Conservation (phyloP, 305 asterid species). For the Ruellia speciosa region DNA sequence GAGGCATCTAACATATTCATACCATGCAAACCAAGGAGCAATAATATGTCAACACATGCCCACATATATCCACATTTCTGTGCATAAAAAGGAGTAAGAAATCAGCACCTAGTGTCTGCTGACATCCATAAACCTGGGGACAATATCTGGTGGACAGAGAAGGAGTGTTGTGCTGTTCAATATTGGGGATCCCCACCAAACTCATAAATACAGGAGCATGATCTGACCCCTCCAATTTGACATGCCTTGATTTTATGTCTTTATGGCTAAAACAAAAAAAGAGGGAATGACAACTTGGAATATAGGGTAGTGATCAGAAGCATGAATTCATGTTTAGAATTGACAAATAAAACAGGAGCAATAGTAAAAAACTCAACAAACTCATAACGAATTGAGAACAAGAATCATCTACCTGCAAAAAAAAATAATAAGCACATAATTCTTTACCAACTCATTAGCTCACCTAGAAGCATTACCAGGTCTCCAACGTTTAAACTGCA, state of each 20-base stretch:
- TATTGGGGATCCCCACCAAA: slow-evolving; percentile 52
- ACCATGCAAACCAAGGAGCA: slow-evolving; percentile 13
- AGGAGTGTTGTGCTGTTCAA: slow-evolving; percentile 64
- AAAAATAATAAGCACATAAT: slow-evolving; percentile 17
- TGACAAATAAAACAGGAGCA: slow-evolving; percentile 1
- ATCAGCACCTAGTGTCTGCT: slow-evolving; percentile 75
- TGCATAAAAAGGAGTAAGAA: slow-evolving; percentile 14
- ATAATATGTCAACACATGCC: slow-evolving; percentile 6
- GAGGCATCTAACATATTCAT: background rate
- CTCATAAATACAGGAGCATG: slow-evolving; percentile 76
- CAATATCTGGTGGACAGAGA: slow-evolving; percentile 73
- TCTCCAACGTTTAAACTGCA: slow-evolving; percentile 83
- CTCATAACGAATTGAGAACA: slow-evolving; percentile 4
- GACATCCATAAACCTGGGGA: slow-evolving; percentile 81
- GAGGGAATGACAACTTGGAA: background rate
- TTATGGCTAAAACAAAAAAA: slow-evolving; percentile 23
- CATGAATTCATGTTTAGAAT: slow-evolving; percentile 8
- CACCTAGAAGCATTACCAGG: slow-evolving; percentile 74
- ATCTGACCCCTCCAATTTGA: slow-evolving; percentile 89
- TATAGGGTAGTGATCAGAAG: slow-evolving; percentile 12
- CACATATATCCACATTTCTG: background rate
- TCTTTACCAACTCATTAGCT: slow-evolving; percentile 18
- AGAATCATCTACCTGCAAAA: slow-evolving; percentile 16
- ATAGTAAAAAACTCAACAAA: background rate
- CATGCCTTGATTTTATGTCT: slow-evolving; percentile 41